phyloP scores from a whole-genome alignment of 257 asterid species.

The Salvia miltiorrhiza region DNA sequence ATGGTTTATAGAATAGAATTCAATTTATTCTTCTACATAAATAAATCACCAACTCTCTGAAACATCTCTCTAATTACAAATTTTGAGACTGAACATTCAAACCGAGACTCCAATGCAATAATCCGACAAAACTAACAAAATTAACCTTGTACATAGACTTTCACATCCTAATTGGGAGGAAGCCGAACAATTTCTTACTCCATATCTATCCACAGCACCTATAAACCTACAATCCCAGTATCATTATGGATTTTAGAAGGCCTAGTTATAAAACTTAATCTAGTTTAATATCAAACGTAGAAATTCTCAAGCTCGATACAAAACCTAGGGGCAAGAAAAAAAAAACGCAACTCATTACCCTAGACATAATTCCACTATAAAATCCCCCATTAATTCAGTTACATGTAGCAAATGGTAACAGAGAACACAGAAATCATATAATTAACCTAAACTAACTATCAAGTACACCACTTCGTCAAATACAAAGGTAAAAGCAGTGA shows the following conservation, averaged over 20 bases:
- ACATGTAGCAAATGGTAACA: not conserved
- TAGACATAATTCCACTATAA: not conserved
- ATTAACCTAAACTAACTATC: not conserved
- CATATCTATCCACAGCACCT: too few relatives aligned
- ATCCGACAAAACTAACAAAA: not conserved
- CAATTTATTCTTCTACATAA: too few relatives aligned
- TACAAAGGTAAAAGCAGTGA: not conserved
- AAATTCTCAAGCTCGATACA: not conserved
- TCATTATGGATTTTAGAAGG: not conserved
- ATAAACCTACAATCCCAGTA: too few relatives aligned
- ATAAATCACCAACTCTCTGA: too few relatives aligned
- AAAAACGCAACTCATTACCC: not conserved
- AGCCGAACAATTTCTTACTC: too few relatives aligned
- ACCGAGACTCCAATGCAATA: not conserved
- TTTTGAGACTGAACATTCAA: not conserved
- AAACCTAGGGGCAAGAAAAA: not conserved
- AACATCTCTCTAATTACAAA: not conserved
- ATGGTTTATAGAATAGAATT: too few relatives aligned
- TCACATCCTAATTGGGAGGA: not conserved
- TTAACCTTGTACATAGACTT: not conserved
- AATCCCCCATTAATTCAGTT: not conserved
- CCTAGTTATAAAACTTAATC: not conserved
- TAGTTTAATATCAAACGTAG: not conserved
- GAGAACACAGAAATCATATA: not conserved
- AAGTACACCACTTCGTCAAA: not conserved